Evolutionary conservation across 202 grass and related monocot genomes (phyloP).

Genomic region (Schoenoplectus tabernaemontani): DNA sequence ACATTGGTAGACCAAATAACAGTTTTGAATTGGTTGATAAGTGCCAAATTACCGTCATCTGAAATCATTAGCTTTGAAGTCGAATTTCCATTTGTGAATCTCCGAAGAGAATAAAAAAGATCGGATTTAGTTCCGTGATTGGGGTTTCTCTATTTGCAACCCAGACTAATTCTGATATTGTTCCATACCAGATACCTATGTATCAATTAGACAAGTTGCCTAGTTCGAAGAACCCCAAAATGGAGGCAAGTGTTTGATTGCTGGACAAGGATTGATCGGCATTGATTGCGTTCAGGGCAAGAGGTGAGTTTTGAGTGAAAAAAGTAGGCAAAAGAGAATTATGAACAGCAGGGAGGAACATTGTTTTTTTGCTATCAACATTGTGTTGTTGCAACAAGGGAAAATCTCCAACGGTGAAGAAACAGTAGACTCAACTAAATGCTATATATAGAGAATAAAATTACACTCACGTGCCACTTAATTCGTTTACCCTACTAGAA

Average conservation of each 20-base stretch:
- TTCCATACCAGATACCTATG: conserved; percentile 43
- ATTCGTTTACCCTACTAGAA: neutral
- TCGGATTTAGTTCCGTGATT: neutral
- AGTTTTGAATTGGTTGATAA: conserved; percentile 26
- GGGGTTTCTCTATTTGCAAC: conserved; percentile 46
- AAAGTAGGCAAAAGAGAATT: neutral
- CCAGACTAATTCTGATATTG: conserved; percentile 31
- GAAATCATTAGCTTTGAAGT: conserved; percentile 33
- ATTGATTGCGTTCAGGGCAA: conserved; percentile 23
- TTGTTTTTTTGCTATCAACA: neutral
- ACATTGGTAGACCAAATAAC: conserved; percentile 50
- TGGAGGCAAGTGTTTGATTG: conserved; percentile 36
- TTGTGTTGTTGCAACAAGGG: neutral
- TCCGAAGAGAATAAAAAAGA: no score
- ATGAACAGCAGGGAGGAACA: neutral
- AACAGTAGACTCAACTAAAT: neutral
- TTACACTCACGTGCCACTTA: neutral
- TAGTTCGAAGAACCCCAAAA: conserved; percentile 51
- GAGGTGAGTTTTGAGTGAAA: neutral
- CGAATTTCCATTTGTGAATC: no score
- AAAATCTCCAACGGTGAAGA: neutral
- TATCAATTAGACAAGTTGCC: conserved; percentile 33
- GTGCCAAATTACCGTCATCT: conserved; percentile 39
- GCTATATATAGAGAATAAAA: neutral
- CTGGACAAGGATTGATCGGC: conserved; percentile 24